phyloP scores from a whole-genome alignment of 1,284 basidiomycete species.

The Porodaedalea pini region DNA sequence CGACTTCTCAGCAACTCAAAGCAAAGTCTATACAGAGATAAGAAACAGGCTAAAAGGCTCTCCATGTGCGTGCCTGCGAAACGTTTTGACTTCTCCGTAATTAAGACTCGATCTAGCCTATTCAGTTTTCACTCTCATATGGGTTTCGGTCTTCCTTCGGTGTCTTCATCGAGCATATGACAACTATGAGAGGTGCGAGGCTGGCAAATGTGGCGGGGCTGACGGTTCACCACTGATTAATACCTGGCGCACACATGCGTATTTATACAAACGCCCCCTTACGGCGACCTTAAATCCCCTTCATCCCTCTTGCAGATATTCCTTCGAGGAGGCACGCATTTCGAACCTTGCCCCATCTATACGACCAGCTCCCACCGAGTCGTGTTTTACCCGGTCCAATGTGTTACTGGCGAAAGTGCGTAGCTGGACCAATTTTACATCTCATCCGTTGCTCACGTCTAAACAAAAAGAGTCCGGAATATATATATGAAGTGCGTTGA shows the following conservation, averaged over 20 bases:
- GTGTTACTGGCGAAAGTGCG: slow-evolving; percentile 21
- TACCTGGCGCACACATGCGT: not conserved
- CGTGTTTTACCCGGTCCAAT: not conserved
- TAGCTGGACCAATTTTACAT: not conserved
- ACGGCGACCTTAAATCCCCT: not conserved
- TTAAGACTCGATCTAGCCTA: slow-evolving; percentile 11
- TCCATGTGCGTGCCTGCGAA: slow-evolving; percentile 10
- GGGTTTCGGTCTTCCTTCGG: slow-evolving; percentile 2
- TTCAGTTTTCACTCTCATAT: slow-evolving; percentile 15
- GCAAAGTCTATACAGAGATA: slow-evolving; percentile 17
- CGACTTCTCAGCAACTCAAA: slow-evolving; percentile 16
- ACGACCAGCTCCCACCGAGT: not conserved
- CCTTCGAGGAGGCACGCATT: not conserved
- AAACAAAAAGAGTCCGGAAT: slow-evolving; percentile 16
- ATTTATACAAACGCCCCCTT: slow-evolving; percentile 4
- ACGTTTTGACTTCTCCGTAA: slow-evolving; percentile 5
- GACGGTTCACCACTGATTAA: not conserved
- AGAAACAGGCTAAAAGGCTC: slow-evolving; percentile 4
- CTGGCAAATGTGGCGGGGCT: slow-evolving; percentile 5
- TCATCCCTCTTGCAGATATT: not conserved
- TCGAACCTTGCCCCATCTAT: not conserved
- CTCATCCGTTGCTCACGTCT: not conserved
- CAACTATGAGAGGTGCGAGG: slow-evolving; percentile 1
- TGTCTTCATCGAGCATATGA: slow-evolving; percentile 16
- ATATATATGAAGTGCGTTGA: slow-evolving; percentile 13